These are phyloP conservation scores for Penicillium arizonense DNA, from an alignment of 495 filamentous ascomycete species.

Conservation along the genomic window DNA sequence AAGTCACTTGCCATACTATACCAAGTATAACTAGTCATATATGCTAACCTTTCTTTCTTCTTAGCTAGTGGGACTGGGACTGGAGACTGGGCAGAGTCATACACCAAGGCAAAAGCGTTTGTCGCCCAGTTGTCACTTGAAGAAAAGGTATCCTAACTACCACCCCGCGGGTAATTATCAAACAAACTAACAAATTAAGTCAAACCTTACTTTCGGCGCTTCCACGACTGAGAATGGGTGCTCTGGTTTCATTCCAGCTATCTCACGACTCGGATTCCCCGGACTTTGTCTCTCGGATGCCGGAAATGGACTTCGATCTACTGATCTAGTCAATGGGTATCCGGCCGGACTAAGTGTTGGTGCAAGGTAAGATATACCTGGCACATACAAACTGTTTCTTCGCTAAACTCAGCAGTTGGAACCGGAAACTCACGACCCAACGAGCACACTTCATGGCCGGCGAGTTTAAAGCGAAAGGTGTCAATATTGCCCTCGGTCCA, in stretches of 20 bases:
- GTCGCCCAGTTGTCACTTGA: slow-evolving; percentile 58
- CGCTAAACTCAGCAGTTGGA: slow-evolving; percentile 32
- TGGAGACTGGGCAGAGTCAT: slow-evolving; percentile 47
- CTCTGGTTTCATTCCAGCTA: slow-evolving; percentile 47
- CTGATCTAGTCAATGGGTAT: slow-evolving; percentile 61
- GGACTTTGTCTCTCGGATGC: slow-evolving; percentile 66
- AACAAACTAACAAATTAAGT: slow-evolving; percentile 12
- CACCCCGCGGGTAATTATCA: background rate
- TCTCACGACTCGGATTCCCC: slow-evolving; percentile 55
- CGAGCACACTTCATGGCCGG: slow-evolving; percentile 50
- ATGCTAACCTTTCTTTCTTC: background rate
- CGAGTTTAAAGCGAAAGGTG: slow-evolving; percentile 54
- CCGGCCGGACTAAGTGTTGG: slow-evolving; percentile 57
- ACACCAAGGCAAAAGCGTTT: slow-evolving; percentile 47
- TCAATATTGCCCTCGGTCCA: slow-evolving; percentile 57
- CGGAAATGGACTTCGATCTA: slow-evolving; percentile 56
- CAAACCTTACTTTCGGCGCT: slow-evolving; percentile 46
- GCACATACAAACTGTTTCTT: background rate
- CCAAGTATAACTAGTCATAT: background rate
- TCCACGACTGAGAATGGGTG: slow-evolving; percentile 41
- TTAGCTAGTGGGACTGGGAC: slow-evolving; percentile 15
- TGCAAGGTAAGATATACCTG: slow-evolving; percentile 19
- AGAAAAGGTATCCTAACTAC: slow-evolving; percentile 42
- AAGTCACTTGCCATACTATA: slow-evolving; percentile 3
- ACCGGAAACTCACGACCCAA: slow-evolving; percentile 55